Evolutionary conservation across 1,284 basidiomycete species (phyloP).

Genomic region (Coniferiporia sulphurascens): DNA sequence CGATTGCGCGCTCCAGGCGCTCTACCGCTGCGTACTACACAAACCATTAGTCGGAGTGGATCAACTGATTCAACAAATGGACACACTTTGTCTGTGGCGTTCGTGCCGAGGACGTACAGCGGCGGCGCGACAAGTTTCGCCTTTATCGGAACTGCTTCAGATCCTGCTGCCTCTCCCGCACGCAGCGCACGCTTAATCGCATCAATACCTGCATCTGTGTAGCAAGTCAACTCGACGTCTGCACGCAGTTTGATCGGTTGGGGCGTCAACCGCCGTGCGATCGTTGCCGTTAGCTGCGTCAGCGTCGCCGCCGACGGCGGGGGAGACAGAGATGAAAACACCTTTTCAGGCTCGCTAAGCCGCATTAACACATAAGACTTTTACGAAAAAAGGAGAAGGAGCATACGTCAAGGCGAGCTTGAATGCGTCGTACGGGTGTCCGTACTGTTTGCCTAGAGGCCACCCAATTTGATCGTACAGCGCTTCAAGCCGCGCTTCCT

Average conservation of each 20-base stretch:
- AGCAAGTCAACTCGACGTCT: slow-evolving; percentile 97
- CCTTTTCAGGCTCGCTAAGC: slow-evolving; percentile 80
- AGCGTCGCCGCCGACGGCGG: slow-evolving; percentile 60
- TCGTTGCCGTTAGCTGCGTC: slow-evolving; percentile 75
- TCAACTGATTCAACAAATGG: background rate
- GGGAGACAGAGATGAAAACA: slow-evolving; percentile 71
- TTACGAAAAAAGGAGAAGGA: background rate
- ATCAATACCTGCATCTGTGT: slow-evolving; percentile 95
- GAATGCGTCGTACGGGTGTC: slow-evolving; percentile 97
- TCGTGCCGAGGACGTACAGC: slow-evolving; percentile 92
- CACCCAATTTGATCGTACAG: slow-evolving; percentile 91
- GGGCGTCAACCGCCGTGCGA: slow-evolving; percentile 92
- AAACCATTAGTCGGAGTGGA: slow-evolving; percentile 3
- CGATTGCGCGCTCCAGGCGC: slow-evolving; percentile 89
- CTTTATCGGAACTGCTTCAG: slow-evolving; percentile 92
- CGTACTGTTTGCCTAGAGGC: slow-evolving; percentile 91
- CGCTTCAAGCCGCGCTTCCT: slow-evolving; percentile 74
- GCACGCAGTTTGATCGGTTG: slow-evolving; percentile 99
- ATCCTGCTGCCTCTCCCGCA: slow-evolving; percentile 86
- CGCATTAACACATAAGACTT: slow-evolving; percentile 1
- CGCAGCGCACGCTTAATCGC: slow-evolving; percentile 92
- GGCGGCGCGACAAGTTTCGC: slow-evolving; percentile 96
- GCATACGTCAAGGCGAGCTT: slow-evolving; percentile 90
- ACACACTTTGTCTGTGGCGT: slow-evolving; percentile 90
- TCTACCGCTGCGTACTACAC: slow-evolving; percentile 82